These are phyloP conservation scores for Trichoderma citrinoviride DNA, from an alignment of 2,329 filamentous ascomycete species.

Conservation along the genomic window DNA sequence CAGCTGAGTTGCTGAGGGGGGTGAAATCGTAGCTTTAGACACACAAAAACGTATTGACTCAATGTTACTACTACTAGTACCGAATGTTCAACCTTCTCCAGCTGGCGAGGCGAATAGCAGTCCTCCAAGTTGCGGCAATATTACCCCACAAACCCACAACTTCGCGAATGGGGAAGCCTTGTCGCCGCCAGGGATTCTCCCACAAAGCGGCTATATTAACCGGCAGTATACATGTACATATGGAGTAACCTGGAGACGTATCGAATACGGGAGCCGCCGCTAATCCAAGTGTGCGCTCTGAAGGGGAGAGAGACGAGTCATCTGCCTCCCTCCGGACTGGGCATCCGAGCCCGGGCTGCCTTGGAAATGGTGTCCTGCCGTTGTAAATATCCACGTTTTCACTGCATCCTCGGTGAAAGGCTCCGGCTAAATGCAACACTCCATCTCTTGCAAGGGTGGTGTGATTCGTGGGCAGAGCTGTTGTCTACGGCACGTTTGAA, in stretches of 20 bases:
- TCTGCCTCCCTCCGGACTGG: constrained; percentile 3
- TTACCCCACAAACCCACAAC: constrained; percentile 18
- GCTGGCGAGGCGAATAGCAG: constrained; percentile 5
- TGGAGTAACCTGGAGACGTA: background rate
- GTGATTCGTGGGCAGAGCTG: constrained; percentile 4
- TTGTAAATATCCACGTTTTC: constrained; percentile 17
- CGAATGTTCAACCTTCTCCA: constrained; percentile 7
- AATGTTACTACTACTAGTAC: background rate
- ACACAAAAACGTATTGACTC: background rate
- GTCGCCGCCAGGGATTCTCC: constrained; percentile 3
- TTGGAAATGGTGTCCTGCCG: background rate
- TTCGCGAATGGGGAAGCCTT: constrained; percentile 16
- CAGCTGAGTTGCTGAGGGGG: background rate
- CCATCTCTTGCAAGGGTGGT: background rate
- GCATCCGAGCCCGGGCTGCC: background rate
- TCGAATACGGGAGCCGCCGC: constrained; percentile 15
- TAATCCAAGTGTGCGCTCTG: background rate
- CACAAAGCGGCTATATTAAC: constrained; percentile 20
- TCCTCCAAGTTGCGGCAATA: constrained; percentile 9
- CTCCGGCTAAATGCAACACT: constrained; percentile 12
- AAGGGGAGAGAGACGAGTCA: background rate
- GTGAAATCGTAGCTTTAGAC: background rate
- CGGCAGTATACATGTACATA: background rate
- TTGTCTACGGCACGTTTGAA: background rate
- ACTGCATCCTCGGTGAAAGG: constrained; percentile 11